phyloP scores from a whole-genome alignment of 768 basidiomycete genomes.

The Lactarius tabidus region DNA sequence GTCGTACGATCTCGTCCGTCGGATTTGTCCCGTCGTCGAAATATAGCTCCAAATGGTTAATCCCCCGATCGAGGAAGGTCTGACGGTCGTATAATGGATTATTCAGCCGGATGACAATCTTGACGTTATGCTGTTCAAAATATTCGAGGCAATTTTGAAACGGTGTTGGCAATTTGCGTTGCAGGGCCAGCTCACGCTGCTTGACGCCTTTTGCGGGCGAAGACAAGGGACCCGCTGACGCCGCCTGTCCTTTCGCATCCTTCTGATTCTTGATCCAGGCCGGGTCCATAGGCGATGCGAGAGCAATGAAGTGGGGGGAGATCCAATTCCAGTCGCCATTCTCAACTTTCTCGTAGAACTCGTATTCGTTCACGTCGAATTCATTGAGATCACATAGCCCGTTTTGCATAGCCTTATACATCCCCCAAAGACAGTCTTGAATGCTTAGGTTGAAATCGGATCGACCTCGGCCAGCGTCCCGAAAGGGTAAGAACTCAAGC shows the following conservation, averaged over 20 bases:
- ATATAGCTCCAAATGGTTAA: conserved; percentile 88
- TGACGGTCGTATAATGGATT: conserved; percentile 84
- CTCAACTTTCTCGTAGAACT: conserved; percentile 92
- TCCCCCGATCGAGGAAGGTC: conserved; percentile 78
- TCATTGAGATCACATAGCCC: conserved; percentile 92
- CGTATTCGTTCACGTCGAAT: conserved; percentile 90
- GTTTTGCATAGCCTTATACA: conserved; percentile 90
- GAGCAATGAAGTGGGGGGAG: conserved; percentile 88
- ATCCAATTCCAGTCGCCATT: conserved; percentile 97
- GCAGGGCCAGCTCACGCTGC: conserved; percentile 50
- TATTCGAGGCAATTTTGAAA: conserved; percentile 92
- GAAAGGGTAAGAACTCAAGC: conserved; percentile 90
- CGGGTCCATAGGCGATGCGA: conserved; percentile 85
- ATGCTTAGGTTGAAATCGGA: conserved; percentile 93
- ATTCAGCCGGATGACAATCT: conserved; percentile 90
- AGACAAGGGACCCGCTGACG: conserved; percentile 32
- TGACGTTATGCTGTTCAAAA: conserved; percentile 83
- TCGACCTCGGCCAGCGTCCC: conserved; percentile 90
- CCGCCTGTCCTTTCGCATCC: conserved; percentile 61
- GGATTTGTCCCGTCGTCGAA: conserved; percentile 99
- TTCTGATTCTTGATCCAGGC: conserved; percentile 75
- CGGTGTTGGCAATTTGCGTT: conserved; percentile 71
- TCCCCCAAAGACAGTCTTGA: conserved; percentile 85
- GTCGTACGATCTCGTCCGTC: conserved; percentile 88
- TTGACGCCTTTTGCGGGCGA: conserved; percentile 31